These are phyloP conservation scores for Saturnispora kantuleensis DNA, from an alignment of 805 yeast genomes.

Conservation along the genomic window DNA sequence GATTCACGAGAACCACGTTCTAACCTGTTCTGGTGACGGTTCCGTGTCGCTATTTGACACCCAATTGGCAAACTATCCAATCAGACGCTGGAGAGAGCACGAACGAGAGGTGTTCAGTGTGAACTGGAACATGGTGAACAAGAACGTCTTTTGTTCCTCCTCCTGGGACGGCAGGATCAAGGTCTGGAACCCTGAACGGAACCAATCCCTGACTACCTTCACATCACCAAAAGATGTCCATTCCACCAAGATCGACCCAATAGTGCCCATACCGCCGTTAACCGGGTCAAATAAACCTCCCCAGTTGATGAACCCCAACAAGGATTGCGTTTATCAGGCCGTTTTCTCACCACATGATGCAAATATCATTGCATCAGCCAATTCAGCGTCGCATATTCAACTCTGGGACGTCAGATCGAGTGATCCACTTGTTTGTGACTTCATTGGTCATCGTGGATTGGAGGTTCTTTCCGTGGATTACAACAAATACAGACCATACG, in stretches of 20 bases:
- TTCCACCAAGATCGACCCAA: background rate
- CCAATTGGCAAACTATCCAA: constrained; percentile 56
- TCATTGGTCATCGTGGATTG: constrained; percentile 67
- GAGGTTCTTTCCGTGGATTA: constrained; percentile 79
- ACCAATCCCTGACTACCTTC: constrained; percentile 48
- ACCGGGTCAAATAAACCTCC: constrained; percentile 27
- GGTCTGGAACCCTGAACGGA: constrained; percentile 61
- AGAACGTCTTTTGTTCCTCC: constrained; percentile 58
- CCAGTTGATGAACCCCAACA: constrained; percentile 24
- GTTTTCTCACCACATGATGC: constrained; percentile 81
- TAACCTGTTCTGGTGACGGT: constrained; percentile 86
- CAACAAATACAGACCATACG: constrained; percentile 76
- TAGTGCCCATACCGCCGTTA: constrained; percentile 20
- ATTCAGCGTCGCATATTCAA: constrained; percentile 64
- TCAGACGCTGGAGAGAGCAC: constrained; percentile 71
- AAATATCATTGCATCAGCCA: constrained; percentile 55
- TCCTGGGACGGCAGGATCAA: constrained; percentile 92
- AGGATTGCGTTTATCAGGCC: constrained; percentile 69
- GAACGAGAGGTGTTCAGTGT: constrained; percentile 31
- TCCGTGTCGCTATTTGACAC: constrained; percentile 72
- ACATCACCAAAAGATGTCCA: constrained; percentile 25
- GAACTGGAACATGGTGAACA: constrained; percentile 30
- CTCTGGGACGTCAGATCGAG: constrained; percentile 76
- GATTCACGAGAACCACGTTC: constrained; percentile 74
- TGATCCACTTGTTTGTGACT: constrained; percentile 47